A percentile compares a stretch with the other conserved stretches of the same genome.
Evolutionary conservation across 1,139 yeast genomes (phyloP).

Genomic region (Geotrichum siamense): DNA sequence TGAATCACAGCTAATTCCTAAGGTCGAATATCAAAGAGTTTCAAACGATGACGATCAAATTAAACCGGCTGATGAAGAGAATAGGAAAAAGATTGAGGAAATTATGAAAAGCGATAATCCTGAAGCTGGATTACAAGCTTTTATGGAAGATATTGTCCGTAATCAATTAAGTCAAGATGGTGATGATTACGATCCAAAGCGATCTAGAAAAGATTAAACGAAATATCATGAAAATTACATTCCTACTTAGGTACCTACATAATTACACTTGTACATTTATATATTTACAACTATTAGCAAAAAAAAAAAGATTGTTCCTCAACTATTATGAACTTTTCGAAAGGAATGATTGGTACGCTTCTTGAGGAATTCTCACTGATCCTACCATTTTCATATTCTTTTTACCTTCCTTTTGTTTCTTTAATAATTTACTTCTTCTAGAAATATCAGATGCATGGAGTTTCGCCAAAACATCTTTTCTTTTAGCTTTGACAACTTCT

Average conservation of each 20-base stretch:
- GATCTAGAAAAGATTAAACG: slow-evolving; percentile 7
- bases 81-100: slow-evolving; percentile 57
- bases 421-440: slow-evolving; percentile 79
- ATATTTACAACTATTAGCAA: background rate
- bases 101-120: slow-evolving; percentile 72
- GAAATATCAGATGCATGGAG: slow-evolving; percentile 92
- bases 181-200: slow-evolving; percentile 12
- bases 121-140: slow-evolving; percentile 65
- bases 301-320: background rate
- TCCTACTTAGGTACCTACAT: background rate
- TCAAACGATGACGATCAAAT: slow-evolving; percentile 32
- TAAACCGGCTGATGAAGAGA: slow-evolving; percentile 42
- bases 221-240: background rate
- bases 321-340: slow-evolving; percentile 20
- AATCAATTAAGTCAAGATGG: slow-evolving; percentile 35
- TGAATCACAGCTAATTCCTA: slow-evolving; percentile 8
- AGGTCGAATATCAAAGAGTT: slow-evolving; percentile 19
- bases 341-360: slow-evolving; percentile 50
- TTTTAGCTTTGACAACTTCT: slow-evolving; percentile 85
- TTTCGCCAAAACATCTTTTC: slow-evolving; percentile 88
- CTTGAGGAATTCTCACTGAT: slow-evolving; percentile 67
- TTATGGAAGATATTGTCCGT: slow-evolving; percentile 58
- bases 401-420: slow-evolving; percentile 90
- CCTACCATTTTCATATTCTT: slow-evolving; percentile 77
- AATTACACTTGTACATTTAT: background rate